Evolutionary conservation across 1,284 basidiomycete genomes (phyloP), one percentile per base, ranked within the genome.

Genomic region (Erythrobasidium hasegawianum): DNA sequence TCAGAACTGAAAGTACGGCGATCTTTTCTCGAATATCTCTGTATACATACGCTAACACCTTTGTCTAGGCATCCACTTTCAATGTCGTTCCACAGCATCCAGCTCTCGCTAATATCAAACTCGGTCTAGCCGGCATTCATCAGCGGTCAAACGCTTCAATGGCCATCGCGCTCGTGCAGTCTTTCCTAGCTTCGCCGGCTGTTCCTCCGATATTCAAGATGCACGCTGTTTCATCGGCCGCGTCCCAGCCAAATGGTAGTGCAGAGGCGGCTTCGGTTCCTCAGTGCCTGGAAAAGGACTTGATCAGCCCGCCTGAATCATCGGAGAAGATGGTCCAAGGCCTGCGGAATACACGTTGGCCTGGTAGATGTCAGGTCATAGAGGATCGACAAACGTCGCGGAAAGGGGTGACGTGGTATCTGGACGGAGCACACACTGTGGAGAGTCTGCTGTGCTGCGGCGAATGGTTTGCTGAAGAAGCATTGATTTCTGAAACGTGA

Each of bases 341-440:
- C 1, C 79, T 98, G 18, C 78, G 84, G 69, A 79, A 82, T 14
- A 84, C 93, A 0, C 84, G 81, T 68, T 99, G 95, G 95, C 95
- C 96, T 1, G 96, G 96, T n/a, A 84, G 96, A 47, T 99, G 96
- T 77, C 96, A 99, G 78, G 84, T 83, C 0, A 85, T 96, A 7
- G 68, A 72, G 2, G 87, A 91, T 85, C 1, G 75, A 70, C 54
- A 56, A n/a, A 5, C 13, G 2, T 33, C 50, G 27, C 29, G 55
- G 18, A 74, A 76, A 1, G 74, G 76, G 3, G 80, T 84, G 10
- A 89, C 84, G 0, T 98, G 93, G 92, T 90, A 87, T 76, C 80
- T 98, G 24, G 96, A 98, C 76, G 96, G 96, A 1, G 94, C 95
- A 13, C 96, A 98, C 77, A 99, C 96, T 0, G 79, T 84, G 13